Percentiles rank a stretch among this genome's conserved stretches.
phyloP scores from a whole-genome alignment of 192 early-diverging fungal genomes.

The Jimgerdemannia flammicorona region DNA sequence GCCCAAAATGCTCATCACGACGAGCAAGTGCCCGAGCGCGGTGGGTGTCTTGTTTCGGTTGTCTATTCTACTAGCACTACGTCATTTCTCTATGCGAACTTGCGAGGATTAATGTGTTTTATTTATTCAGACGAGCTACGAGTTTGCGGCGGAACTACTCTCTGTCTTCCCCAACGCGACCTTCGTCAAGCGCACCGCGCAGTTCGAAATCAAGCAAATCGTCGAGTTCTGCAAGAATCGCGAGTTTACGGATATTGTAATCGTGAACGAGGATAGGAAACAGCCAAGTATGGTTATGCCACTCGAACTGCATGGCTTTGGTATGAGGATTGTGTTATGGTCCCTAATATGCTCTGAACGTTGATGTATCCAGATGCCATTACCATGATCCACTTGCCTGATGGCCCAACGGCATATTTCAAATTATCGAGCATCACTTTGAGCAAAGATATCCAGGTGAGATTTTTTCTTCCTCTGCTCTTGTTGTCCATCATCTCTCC shows the following conservation, averaged over 20 bases:
- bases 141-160: conserved; percentile 87
- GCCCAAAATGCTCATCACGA: conserved; percentile 95
- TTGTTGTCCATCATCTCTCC: background rate
- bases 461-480: conserved; percentile 6
- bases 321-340: background rate
- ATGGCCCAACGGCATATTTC: conserved; percentile 97
- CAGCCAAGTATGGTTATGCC: conserved; percentile 62
- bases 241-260: conserved; percentile 91
- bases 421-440: conserved; percentile 80
- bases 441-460: conserved; percentile 64
- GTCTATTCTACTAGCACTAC: background rate
- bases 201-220: conserved; percentile 89
- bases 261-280: conserved; percentile 93
- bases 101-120: background rate
- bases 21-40: conserved; percentile 61
- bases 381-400: conserved; percentile 91
- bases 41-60: conserved; percentile 31
- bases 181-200: conserved; percentile 81
- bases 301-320: background rate
- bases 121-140: conserved; percentile 51
- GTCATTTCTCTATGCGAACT: background rate
- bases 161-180: conserved; percentile 88
- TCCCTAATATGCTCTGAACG: background rate
- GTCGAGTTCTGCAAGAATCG: conserved; percentile 85
- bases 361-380: conserved; percentile 58